A percentile compares a stretch with the other conserved stretches of the same genome.
Evolutionary conservation across 495 filamentous ascomycete species (phyloP).

Genomic region (Trypethelium eluteriae): DNA sequence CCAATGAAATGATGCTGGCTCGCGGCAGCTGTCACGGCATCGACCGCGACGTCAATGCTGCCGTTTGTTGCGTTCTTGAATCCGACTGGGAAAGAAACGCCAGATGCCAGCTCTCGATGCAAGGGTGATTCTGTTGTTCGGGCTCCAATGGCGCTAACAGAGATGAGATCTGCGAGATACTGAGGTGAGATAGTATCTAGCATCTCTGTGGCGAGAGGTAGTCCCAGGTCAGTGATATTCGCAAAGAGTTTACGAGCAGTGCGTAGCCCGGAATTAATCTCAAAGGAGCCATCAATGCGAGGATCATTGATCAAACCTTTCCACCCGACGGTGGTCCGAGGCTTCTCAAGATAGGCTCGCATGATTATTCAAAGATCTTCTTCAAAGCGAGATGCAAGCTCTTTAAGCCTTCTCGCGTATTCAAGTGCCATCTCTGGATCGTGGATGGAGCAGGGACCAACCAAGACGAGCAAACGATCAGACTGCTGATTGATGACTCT

Average conservation of each 20-base stretch:
- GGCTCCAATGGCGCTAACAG: slow-evolving; percentile 87
- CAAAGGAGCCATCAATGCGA: slow-evolving; percentile 88
- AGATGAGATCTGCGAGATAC: slow-evolving; percentile 88
- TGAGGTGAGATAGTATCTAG: slow-evolving; percentile 94
- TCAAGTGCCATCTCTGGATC: slow-evolving; percentile 80
- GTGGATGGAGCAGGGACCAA: slow-evolving; percentile 93
- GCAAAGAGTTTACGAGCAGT: slow-evolving; percentile 79
- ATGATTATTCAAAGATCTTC: slow-evolving; percentile 84
- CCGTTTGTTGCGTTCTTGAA: slow-evolving; percentile 99
- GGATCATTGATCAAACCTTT: slow-evolving; percentile 98
- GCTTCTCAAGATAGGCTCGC: slow-evolving; percentile 98
- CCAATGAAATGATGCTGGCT: slow-evolving; percentile 93
- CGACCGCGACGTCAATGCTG: slow-evolving; percentile 81
- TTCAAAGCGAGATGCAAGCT: slow-evolving; percentile 59
- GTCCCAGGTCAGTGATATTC: slow-evolving; percentile 70
- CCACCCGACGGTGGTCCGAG: slow-evolving; percentile 94
- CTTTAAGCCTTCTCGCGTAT: slow-evolving; percentile 68
- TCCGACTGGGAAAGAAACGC: slow-evolving; percentile 93
- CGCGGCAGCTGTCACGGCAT: slow-evolving; percentile 83
- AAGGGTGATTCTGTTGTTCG: slow-evolving; percentile 91
- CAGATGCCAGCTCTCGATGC: slow-evolving; percentile 86
- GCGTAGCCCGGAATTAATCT: slow-evolving; percentile 96
- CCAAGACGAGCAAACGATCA: slow-evolving; percentile 83
- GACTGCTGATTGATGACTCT: slow-evolving; percentile 67
- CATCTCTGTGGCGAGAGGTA: slow-evolving; percentile 95